Conservation (phyloP, 768 basidiomycete genomes). For the Termitomyces sp. region DNA sequence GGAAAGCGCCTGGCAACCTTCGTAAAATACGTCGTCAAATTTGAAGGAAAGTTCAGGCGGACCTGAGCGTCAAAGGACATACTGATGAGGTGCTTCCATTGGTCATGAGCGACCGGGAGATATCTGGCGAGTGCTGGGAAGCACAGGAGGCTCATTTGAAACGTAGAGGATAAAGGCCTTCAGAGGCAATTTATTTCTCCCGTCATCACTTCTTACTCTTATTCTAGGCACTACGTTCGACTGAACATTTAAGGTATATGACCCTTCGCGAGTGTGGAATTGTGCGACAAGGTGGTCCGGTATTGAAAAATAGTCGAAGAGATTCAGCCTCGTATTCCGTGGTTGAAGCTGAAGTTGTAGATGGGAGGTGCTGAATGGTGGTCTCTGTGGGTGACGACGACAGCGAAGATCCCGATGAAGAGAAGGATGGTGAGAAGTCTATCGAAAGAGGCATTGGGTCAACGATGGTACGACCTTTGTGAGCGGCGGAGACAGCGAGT, state of each 20-base stretch:
- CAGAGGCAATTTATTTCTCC: conserved; percentile 62
- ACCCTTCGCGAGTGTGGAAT: conserved; percentile 72
- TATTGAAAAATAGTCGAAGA: conserved; percentile 98
- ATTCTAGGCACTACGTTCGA: conserved; percentile 67
- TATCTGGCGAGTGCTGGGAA: conserved; percentile 85
- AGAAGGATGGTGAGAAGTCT: conserved; percentile 40
- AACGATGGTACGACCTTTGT: conserved; percentile 92
- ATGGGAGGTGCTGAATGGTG: conserved; percentile 78
- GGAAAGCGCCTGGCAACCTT: conserved; percentile 59
- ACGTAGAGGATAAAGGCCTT: conserved; percentile 80
- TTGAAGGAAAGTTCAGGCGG: conserved; percentile 32
- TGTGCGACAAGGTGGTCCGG: conserved; percentile 84
- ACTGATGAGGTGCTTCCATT: conserved; percentile 82
- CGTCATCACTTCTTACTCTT: not conserved
- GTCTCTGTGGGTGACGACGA: conserved; percentile 59
- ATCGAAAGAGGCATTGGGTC: conserved; percentile 94
- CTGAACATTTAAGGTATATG: conserved; percentile 88
- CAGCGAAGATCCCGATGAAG: conserved; percentile 36
- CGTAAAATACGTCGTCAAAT: conserved; percentile 49
- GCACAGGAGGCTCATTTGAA: conserved; percentile 86
- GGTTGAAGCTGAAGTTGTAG: conserved; percentile 87
- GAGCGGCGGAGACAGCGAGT: conserved; percentile 97
- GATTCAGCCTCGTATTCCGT: conserved; percentile 90
- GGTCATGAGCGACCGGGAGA: conserved; percentile 75
- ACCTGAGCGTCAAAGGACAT: conserved; percentile 63